Base-by-base conservation (phyloP, 495 filamentous ascomycete species). In the Apiosordaria backusii region DNA sequence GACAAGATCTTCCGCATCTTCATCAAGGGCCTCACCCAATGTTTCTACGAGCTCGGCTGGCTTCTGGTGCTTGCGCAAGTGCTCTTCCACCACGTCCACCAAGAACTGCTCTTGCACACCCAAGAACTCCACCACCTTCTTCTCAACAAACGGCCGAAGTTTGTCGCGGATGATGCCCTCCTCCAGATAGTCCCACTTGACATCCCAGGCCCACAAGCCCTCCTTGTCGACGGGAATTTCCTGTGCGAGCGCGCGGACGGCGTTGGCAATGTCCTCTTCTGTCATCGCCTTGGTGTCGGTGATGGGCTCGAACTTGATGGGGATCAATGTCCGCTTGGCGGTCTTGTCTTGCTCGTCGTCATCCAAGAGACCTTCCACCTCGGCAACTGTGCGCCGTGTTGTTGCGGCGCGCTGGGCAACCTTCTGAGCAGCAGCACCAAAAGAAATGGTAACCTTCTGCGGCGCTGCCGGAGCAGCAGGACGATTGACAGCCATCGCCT, bases 41-140 rank as follows among this genome's bases (percentile, higher is more conserved):
- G 94, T 88, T 69, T 90, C 90, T 22, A 96, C 92, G 67, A 99
- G 76, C 50, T 91, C 91, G 74, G 88, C 85, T 23, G 95, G 93
- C 67, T 82, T 83, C 19, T 86, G 88, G 71, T 89, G 87, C 71
- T 90, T 91, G 60, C 89, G 85, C 61, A 99, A 80, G 79, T 95
- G 90, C 67, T 92, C 90, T 71, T 97, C 88, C 57, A 97, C 93
- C 67, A 96, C 88, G 72, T 97, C 92, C 29, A 99, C 92, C 61
- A 98, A 80, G 80, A 97, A 89, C 79, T 97, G 91, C 79, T 99
- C 95, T 78, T 97, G 93, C 63, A 99, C 91, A 62, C 95, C 95
- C 52, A 99, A 82, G 73, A 92, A 96, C 75, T 98, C 96, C 65
- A 98, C 88, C 63, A 98, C 91, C 84, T 97, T 98, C 86, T 97